Evolutionary conservation across 495 filamentous ascomycete genomes (phyloP).

Genomic region (Penicillium chermesinum): DNA sequence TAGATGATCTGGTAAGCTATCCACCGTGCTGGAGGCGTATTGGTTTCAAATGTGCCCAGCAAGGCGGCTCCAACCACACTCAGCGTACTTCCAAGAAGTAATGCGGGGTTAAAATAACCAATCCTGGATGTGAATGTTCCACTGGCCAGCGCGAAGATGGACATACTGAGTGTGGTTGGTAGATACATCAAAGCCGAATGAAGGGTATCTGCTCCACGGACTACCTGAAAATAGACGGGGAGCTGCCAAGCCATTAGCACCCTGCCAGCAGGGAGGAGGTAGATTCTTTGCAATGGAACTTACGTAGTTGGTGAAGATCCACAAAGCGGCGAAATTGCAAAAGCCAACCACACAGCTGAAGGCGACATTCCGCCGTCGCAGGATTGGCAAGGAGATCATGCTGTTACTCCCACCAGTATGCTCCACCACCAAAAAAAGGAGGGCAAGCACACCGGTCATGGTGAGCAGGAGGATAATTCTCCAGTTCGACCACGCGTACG

Average conservation of each 20-base stretch:
- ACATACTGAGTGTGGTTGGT: not conserved
- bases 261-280: not conserved
- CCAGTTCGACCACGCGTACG: slow-evolving; percentile 2
- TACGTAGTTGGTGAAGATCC: not conserved
- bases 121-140: not conserved
- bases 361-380: slow-evolving; percentile 3
- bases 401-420: not conserved
- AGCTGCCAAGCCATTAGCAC: not conserved
- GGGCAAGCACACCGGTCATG: not conserved
- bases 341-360: not conserved
- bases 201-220: not conserved
- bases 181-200: slow-evolving; percentile 1
- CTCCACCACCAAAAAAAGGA: not conserved
- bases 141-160: not conserved
- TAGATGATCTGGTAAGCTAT: not conserved
- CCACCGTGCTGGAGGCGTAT: not conserved
- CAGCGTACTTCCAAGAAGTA: not conserved
- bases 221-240: slow-evolving; percentile 1
- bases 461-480: slow-evolving; percentile 1
- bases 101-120: not conserved
- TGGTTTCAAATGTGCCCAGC: not conserved
- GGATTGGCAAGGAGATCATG: slow-evolving; percentile 2
- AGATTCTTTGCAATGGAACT: slow-evolving; percentile 1
- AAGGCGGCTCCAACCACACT: not conserved
- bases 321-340: slow-evolving; percentile 1